These are phyloP conservation scores for Bretschneidera sinensis DNA, from an alignment of 345 rosid species.

Conservation along the genomic window DNA sequence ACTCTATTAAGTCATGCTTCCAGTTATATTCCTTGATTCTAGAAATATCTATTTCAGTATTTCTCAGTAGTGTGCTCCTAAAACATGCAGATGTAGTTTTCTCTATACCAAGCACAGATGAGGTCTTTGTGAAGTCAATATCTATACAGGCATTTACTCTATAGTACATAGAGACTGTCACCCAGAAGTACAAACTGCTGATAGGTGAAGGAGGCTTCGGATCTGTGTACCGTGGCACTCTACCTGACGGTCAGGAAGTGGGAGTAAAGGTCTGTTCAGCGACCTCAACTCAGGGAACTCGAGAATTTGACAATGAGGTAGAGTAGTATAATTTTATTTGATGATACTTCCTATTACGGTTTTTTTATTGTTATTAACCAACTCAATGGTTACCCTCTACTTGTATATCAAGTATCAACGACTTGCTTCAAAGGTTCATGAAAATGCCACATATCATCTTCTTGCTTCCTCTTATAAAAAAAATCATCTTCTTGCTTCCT, in stretches of 20 bases:
- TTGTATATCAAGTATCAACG: no score
- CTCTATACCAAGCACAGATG: conserved; percentile 37
- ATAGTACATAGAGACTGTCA: conserved; percentile 40
- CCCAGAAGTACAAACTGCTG: conserved; percentile 38
- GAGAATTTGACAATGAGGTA: conserved; percentile 61
- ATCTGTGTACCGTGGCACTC: conserved; percentile 44
- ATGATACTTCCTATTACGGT: not conserved
- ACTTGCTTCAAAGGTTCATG: no score
- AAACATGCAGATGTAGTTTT: conserved; percentile 45
- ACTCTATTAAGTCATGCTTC: no score
- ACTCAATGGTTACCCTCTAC: not conserved
- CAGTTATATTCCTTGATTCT: no score
- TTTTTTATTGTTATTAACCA: not conserved
- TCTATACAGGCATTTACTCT: conserved; percentile 38
- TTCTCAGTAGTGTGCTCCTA: not conserved
- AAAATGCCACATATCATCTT: no score
- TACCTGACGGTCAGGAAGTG: conserved; percentile 46
- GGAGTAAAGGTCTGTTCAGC: conserved; percentile 57
- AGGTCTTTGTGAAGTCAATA: conserved; percentile 35
- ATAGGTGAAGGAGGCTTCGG: conserved; percentile 60
- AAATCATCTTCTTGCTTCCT: no score
- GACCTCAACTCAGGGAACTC: conserved; percentile 53
- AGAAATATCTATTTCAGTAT: no score
- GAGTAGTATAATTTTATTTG: not conserved
- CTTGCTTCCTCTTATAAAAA: no score